phyloP scores from a whole-genome alignment of 2,329 filamentous ascomycete genomes.

The Colletotrichum sp. region DNA sequence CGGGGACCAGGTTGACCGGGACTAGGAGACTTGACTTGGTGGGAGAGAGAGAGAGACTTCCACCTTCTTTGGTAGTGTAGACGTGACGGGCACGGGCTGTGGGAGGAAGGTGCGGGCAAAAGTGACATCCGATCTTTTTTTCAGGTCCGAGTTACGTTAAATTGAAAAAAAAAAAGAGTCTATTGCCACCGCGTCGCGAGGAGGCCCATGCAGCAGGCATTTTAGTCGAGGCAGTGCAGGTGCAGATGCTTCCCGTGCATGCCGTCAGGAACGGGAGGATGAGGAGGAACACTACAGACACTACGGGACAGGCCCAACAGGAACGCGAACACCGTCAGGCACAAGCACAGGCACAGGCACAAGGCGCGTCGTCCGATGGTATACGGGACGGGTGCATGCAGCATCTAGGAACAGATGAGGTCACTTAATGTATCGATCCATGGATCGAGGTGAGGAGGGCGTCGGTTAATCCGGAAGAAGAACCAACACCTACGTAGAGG shows the following conservation, averaged over 20 bases:
- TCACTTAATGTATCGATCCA: not conserved
- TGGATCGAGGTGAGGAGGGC: not conserved
- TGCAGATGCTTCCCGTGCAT: not conserved
- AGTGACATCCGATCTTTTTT: slow-evolving; percentile 18
- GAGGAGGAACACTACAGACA: not conserved
- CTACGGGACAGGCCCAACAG: not conserved
- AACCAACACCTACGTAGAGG: not conserved
- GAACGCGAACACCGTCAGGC: not conserved
- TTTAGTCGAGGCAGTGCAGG: not conserved
- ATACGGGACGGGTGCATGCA: not conserved
- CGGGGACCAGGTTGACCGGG: not conserved
- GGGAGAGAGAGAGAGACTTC: not conserved
- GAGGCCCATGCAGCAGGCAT: slow-evolving; percentile 16
- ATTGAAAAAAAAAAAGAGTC: not conserved
- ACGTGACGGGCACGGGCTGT: not conserved
- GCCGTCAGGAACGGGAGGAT: not conserved
- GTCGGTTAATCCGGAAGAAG: not conserved
- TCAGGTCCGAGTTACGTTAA: slow-evolving; percentile 4
- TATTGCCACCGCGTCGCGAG: slow-evolving; percentile 14
- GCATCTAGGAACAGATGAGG: not conserved
- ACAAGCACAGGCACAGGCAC: not conserved
- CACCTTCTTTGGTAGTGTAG: not conserved
- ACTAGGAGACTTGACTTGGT: not conserved
- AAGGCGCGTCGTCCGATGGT: not conserved
- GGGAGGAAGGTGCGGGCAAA: not conserved